Base-by-base conservation (phyloP, 768 basidiomycete genomes). In the Mycena capillaripes region DNA sequence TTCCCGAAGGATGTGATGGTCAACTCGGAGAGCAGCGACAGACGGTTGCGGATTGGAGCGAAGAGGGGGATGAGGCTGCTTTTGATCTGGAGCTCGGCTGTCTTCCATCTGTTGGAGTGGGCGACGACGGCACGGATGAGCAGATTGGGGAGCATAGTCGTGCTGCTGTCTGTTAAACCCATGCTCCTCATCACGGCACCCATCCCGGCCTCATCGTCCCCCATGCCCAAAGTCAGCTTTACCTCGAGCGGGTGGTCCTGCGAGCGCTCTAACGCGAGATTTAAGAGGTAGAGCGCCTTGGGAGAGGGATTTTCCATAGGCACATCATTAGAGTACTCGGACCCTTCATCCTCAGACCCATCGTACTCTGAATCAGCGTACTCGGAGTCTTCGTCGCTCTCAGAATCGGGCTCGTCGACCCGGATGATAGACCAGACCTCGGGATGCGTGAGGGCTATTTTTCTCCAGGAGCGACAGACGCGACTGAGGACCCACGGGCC, bases 71-170 rank as follows among this genome's bases (percentile, higher is more conserved):
- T 30, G 50, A 56, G 16, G 2, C 21, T 46, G n/a, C 34, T 32
- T 2, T 38, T 44, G n/a, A 62, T 62, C 6, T 44, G 19, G 14
- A 69, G 60, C 6, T 69, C 36, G 25, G 52, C 68, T 3, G 50
- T 69, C 40, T 56, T 69, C 68, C 68, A 69, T 32, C 60, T 61
- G 53, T 62, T 25, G 12, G 38, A 69, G 27, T 69, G 68, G 40
- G 68, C 53, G 53, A 69, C 68, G 6, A 69, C 42, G 23, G 60
- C 59, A 25, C 50, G 29, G 29, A 69, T 61, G 9, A 68, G 44
- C 36, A 36, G 6, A 6, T 42, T 11, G 30, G 36, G 11, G 23
- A 21, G 25, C 29, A 60, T 36, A 4, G 30, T 57, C 21, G 25
- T 42, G 48, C 61, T n/a, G 23, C 62, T 34, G 14, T 59, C 36